Evolutionary conservation across 2,329 filamentous ascomycete genomes (phyloP).

Genomic region (Epichloe sp.): DNA sequence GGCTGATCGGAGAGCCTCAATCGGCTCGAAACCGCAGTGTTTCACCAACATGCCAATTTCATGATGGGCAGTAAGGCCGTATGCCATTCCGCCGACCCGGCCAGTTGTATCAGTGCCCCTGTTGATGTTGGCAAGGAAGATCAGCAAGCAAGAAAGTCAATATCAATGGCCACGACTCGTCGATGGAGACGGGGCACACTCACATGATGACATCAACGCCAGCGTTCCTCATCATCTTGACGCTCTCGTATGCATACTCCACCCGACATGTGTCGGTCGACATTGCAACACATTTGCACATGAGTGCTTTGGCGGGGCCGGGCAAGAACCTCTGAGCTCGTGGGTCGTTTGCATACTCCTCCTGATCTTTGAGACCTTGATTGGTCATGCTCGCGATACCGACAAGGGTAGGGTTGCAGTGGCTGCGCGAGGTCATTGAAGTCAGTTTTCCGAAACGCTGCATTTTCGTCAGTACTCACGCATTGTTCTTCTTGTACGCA

Average conservation of each 20-base stretch:
- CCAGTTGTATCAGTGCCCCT: conserved; percentile 10
- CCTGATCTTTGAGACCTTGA: conserved; percentile 11
- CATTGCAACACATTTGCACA: conserved; percentile 5
- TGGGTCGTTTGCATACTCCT: conserved; percentile 10
- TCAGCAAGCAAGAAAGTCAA: neutral
- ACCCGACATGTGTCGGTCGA: conserved; percentile 3
- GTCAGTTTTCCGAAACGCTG: neutral
- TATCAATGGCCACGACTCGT: too few relatives aligned
- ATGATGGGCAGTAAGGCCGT: conserved; percentile 7
- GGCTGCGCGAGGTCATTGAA: neutral
- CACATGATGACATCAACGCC: conserved; percentile 8
- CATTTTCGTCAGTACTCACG: conserved; percentile 2
- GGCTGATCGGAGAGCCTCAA: conserved; percentile 8
- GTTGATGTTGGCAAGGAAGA: neutral
- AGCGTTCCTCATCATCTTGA: conserved; percentile 6
- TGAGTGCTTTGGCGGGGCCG: conserved; percentile 3
- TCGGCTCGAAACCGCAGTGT: conserved; percentile 7
- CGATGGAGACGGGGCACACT: neutral
- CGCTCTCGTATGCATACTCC: conserved; percentile 8
- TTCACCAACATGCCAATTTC: conserved; percentile 9
- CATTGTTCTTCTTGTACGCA: conserved; percentile 11
- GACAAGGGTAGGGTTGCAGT: conserved; percentile 13
- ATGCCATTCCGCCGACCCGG: conserved; percentile 6
- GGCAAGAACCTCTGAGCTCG: conserved; percentile 3
- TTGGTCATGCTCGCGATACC: conserved; percentile 12